Evolutionary conservation across 2,329 filamentous ascomycete genomes (phyloP), one percentile per base, ranked within the genome.

Genomic region (Sporothrix protearum): DNA sequence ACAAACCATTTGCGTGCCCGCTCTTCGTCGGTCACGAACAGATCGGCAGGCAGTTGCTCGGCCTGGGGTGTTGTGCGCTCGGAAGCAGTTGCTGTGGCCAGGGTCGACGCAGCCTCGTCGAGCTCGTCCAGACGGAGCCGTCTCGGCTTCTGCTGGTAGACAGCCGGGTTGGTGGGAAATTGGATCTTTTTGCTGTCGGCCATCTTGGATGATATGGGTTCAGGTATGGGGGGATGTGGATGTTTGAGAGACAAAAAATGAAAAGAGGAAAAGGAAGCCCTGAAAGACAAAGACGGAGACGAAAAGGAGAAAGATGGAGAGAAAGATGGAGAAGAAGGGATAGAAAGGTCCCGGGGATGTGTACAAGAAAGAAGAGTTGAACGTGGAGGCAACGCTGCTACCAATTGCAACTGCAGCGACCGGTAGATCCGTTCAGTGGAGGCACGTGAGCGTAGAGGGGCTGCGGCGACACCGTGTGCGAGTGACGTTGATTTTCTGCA

Each of bases 1-100:
- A 97, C 90, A 77, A 92, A 97, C 87, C 75, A 87, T 71, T 90
- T 76, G 64, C 77, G 74, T 63, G 75, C 71, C 55, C 76, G 74
- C 73, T 80, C 78, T 16, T 79, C 77, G 19, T 77, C 77, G 1
- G 80, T 81, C 69, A 78, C 76, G 19, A 69, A 73, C 39, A 81
- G 78, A 70, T 77, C 78, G 9, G 73, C 67, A 3, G 80, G 79
- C n/a, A 81, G 77, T 71, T 76, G 73, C 33, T 74, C 73, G 33
- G 63, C 70, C 22, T 71, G 55, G 0, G 63, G 68, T 16, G 69
- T 64, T 39, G 71, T 67, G 61, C 71, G 70, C 55, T 69, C 73
- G 10, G 72, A 71, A 1, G 69, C 64, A 2, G 71, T 59, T n/a
- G 71, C 71, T 0, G 71, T 70, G 28, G 71, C 71, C 25, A 70